Evolutionary conservation across 352 stramenopile species (phyloP), one percentile per base, ranked within the genome.

Genomic region (Thalassiosira oceanica): DNA sequence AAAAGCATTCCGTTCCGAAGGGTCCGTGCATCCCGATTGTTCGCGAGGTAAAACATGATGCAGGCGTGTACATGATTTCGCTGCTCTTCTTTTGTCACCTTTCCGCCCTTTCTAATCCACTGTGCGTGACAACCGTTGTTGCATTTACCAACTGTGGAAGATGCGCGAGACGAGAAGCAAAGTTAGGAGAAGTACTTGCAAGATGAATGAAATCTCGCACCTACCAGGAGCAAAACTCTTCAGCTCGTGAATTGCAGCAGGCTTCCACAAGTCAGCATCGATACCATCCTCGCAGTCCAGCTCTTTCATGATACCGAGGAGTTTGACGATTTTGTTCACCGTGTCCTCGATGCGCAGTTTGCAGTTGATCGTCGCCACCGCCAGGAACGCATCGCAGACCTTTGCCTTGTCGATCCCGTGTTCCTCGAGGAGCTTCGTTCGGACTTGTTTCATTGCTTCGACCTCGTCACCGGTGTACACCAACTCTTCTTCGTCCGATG

Each of bases 271-370:
- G 6, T 58, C 51, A 16, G 56, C 18, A 16, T 45, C 23, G 42
- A 62, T 0, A 10, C 50, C 31, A 15, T 62, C 18, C 18, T 31
- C n/a, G 45, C n/a, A 29, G 36, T 24, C 23, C 27, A 45, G 26
- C 64, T 68, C 24, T 15, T 44, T 6, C n/a, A 69, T 52, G 1
- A 44, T 27, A 15, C 74, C 27, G 3, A 79, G 23, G 0, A 65
- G 54, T 24, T 51, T 64, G 18, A n/a, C 35, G 37, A 57, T 58
- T 28, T 74, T 74, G 4, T 52, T 41, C 7, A 41, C 43, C 16
- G 61, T 31, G 23, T 79, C 68, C 0, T 74, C 68, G 2, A 75
- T 49, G 11, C 68, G n/a, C 0, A 70, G 31, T 54, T 79, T 79
- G 10, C 29, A 50, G 36, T 57, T 61, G 31, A 79, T 74, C 8